Evolutionary conservation across 345 rosid genomes (phyloP), one percentile per base, ranked within the genome.

Genomic region (Triadica sebifera): DNA sequence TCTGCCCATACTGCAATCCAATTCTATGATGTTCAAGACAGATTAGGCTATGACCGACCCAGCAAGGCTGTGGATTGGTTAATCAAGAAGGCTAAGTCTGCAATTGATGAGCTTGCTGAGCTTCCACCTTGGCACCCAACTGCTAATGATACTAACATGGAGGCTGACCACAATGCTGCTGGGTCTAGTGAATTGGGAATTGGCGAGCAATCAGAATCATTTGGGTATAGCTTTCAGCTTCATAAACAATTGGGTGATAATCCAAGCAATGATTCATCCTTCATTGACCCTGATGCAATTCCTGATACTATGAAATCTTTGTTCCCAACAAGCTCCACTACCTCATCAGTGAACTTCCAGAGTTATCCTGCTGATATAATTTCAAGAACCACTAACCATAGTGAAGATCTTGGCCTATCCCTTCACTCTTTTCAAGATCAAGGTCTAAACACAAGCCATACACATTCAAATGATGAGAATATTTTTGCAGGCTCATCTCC

Each of bases 41-140:
- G 97, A 78, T 80, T 92, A 60, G 95, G 95, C 65, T 92, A 86
- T 47, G 95, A 92, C 83, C 80, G 95, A 47, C 97, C 97, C 29
- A 90, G 97, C 78, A 92, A 90, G 80, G 96, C 97, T 16, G 93
- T 92, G 9, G 97, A 92, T 57, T 92, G 97, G 97, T 91, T 92
- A 62, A 92, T 92, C 71, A 86, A 81, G 76, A 90, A 92, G 75
- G 97, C 97, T 0, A 90, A 88, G 75, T 65, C 91, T 3, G 81
- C 94, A 43, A 92, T 92, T 25, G 97, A 92, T 80, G 86, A 87
- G 80, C 92, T 92, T 38, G 84, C 87, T 25, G 82, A 78, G 85
- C 77, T 85, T 19, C 91, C 89, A 0, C 87, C 86, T 8, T 80
- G 81, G 78, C 73, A 74, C 2, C 84, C 83, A 6, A n/a, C 45